Base-by-base conservation (phyloP, 2,329 filamentous ascomycete species). In the Penicillium hordei region DNA sequence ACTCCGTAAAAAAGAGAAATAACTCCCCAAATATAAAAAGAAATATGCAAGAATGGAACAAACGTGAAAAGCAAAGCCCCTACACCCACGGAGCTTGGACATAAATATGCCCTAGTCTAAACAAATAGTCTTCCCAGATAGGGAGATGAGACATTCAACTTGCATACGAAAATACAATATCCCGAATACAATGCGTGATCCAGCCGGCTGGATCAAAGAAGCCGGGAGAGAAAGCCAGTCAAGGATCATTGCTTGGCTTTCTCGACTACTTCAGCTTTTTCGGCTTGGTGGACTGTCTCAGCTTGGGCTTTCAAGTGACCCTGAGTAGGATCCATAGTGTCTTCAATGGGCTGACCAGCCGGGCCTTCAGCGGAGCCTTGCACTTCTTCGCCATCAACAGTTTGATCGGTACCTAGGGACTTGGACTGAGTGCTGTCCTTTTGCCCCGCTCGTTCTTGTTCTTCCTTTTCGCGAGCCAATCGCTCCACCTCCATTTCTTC, bases 401-500 rank as follows among this genome's bases (percentile, higher is more conserved):
- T 29, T 25, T 49, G 29, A 38, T 57, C 65, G 25, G 55, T 44
- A 45, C 75, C 70, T 63, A 82, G 71, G 8, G 58, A 1, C 31
- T 59, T 56, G 54, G 91, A 86, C 68, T 93, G 89, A 60, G 94
- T 86, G 76, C 91, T 91, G 71, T 91, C 87, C 65, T 87, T 81
- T 55, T 86, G 85, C 60, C 91, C 88, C 25, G 85, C 83, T 70
- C 88, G 87, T 60, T 88, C 86, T 65, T 85, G 83, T 70, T 95
- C 91, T 73, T 94, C 91, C 31, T 86, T 83, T 74, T 97, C 93
- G 48, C 87, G 89, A 27, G 86, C 86, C 62, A 90, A 83, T 55
- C 89, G 86, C 72, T 97, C 93, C 63, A 87, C 82, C 72, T 97
- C 93, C 93, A 97, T 97, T 77, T 97, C 92, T 80, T 93, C 93